Base-by-base conservation (phyloP, 176 grass and related monocot genomes). In the Carex kokanica region DNA sequence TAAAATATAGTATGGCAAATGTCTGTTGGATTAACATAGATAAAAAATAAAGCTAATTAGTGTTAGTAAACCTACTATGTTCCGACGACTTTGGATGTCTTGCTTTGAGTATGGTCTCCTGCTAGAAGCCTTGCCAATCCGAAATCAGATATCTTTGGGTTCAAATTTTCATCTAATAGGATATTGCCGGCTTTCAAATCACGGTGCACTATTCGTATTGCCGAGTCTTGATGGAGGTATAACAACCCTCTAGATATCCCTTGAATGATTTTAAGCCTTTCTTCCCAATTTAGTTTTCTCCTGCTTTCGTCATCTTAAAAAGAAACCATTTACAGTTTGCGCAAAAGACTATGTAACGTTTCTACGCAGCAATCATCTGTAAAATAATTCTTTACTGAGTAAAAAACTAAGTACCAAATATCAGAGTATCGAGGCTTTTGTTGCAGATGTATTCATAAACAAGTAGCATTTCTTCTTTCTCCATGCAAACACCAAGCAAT, bases 391-490 rank as follows among this genome's bases (percentile, higher is more conserved):
- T 83, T 58, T 25, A 8, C 8, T 20, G 0, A 21, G 16, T 8
- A 6, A 85, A 49, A 49, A 49, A 62, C 40, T 38, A 56, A 83
- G 13, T 91, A 93, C 91, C 86, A 61, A 91, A 91, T 32, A 93
- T 51, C 73, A 94, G 78, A 51, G 74, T 83, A 73, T 91, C 89
- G 5, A 89, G 89, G 64, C 85, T 94, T 80, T 81, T 88, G 38
- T 87, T 87, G 40, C 54, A 64, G 13, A 94, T 81, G 12, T 89
- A 81, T 32, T 93, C 91, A 12, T 93, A 93, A 62, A 93, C 88
- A 47, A 93, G 86, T 24, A 93, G 38, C 29, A 79, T 85, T 65
- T 89, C 89, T 16, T 84, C 49, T 45, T 34, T 71, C 64, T 87
- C 47, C 7, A 81, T 79, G 82, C 89, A 94, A 71, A 83, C 86